A percentile compares a stretch with the other conserved stretches of the same genome.
Evolutionary conservation across 306 rosid species (phyloP).

Genomic region (Trifolium pratense): DNA sequence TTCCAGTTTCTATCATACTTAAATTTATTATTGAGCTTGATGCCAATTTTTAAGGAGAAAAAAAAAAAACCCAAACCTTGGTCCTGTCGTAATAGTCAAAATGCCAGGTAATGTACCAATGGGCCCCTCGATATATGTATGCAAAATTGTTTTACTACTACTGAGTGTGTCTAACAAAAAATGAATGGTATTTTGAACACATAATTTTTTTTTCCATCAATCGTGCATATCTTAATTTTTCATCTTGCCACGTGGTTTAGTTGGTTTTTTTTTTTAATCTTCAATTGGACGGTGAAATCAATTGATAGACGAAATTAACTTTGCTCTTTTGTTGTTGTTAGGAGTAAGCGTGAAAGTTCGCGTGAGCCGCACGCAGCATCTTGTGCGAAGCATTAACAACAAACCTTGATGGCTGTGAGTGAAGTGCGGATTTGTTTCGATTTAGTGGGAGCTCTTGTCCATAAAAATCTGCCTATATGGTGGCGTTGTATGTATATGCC

Average conservation of each 20-base stretch:
- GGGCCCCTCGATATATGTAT: constrained; percentile 44
- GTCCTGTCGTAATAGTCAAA: constrained; percentile 20
- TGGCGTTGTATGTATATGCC: neutral
- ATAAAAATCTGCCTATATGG: neutral
- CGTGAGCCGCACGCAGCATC: constrained; percentile 27
- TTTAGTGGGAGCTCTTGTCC: neutral
- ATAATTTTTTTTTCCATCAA: no score
- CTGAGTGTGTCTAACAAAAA: neutral
- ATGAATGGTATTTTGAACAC: neutral
- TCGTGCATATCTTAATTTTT: neutral
- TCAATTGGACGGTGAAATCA: constrained; percentile 22
- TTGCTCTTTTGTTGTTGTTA: neutral
- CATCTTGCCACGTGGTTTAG: constrained; percentile 39
- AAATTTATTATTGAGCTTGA: constrained; percentile 13
- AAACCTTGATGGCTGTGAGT: neutral
- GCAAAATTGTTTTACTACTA: neutral
- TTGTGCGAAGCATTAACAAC: neutral
- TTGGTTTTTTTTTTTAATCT: neutral
- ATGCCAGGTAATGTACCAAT: constrained; percentile 38
- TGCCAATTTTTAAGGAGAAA: neutral
- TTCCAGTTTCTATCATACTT: constrained; percentile 28
- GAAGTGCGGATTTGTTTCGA: no score
- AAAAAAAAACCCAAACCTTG: neutral
- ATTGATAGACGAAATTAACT: neutral
- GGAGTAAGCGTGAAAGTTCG: neutral